These are phyloP conservation scores for Pseudopithomyces chartarum DNA, from an alignment of 2,329 filamentous ascomycete genomes.

Conservation along the genomic window DNA sequence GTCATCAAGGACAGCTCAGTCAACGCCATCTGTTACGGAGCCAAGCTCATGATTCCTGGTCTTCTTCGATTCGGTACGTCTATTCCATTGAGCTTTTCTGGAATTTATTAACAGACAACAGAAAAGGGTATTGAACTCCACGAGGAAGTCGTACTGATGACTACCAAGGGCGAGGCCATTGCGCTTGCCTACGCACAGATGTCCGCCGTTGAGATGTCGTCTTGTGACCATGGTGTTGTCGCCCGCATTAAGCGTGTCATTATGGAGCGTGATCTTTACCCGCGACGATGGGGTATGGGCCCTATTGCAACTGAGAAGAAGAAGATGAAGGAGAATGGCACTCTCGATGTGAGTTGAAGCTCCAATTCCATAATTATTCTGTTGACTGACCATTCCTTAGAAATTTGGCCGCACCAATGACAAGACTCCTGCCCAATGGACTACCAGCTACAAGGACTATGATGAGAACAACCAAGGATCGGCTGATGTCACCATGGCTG, in stretches of 20 bases:
- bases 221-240: conserved; percentile 95
- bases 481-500: conserved; percentile 28
- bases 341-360: conserved; percentile 72
- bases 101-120: conserved; percentile 42
- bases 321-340: conserved; percentile 98
- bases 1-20: conserved; percentile 97
- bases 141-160: conserved; percentile 97
- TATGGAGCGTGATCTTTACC: conserved; percentile 99
- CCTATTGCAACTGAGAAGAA: conserved; percentile 96
- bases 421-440: conserved; percentile 92
- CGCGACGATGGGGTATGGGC: conserved; percentile 92
- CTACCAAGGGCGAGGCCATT: conserved; percentile 98
- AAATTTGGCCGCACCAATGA: conserved; percentile 96
- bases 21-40: conserved; percentile 97
- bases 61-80: conserved; percentile 82
- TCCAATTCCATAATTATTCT: neutral
- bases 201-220: conserved; percentile 96
- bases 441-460: conserved; percentile 86
- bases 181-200: conserved; percentile 96
- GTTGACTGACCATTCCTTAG: conserved; percentile 49
- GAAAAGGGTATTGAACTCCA: conserved; percentile 90
- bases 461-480: conserved; percentile 31
- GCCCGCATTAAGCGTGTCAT: conserved; percentile 99
- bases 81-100: neutral
- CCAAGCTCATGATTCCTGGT: conserved; percentile 98